phyloP scores from a whole-genome alignment of 1,139 yeast species.

The Geotrichum histeridarum region DNA sequence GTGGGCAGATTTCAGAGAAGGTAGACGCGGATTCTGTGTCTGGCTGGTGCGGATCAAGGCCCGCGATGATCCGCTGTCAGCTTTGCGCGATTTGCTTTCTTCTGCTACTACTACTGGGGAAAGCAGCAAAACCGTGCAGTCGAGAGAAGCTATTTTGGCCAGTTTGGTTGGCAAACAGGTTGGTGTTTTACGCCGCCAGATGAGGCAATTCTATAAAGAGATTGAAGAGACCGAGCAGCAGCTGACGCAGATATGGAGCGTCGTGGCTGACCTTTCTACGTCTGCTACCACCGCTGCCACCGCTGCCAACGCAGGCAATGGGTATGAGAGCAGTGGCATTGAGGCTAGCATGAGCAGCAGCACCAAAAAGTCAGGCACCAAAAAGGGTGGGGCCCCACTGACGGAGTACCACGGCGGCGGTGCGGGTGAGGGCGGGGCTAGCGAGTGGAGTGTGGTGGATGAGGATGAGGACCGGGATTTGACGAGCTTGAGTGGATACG shows the following conservation, averaged over 20 bases:
- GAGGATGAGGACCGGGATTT: constrained; percentile 26
- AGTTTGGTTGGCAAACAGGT: constrained; percentile 21
- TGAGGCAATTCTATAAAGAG: constrained; percentile 21
- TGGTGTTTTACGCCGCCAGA: constrained; percentile 19
- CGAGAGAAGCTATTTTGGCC: constrained; percentile 18
- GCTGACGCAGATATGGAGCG: constrained; percentile 19
- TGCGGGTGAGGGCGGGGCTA: constrained; percentile 12
- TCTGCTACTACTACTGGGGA: constrained; percentile 6
- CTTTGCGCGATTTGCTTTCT: constrained; percentile 15
- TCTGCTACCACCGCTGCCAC: neutral
- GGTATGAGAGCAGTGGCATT: neutral
- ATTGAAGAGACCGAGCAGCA: constrained; percentile 22
- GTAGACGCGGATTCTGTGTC: constrained; percentile 25
- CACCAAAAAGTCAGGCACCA: constrained; percentile 1
- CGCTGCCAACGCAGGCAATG: neutral
- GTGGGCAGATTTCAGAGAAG: constrained; percentile 28
- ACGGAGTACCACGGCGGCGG: constrained; percentile 19
- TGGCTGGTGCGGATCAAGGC: constrained; percentile 24
- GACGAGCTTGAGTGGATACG: constrained; percentile 28
- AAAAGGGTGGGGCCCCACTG: constrained; percentile 5
- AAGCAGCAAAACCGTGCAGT: constrained; percentile 9
- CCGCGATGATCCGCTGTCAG: constrained; percentile 19
- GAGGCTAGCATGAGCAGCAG: neutral
- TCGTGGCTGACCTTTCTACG: constrained; percentile 4
- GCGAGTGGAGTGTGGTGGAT: constrained; percentile 28